phyloP scores from a whole-genome alignment of 495 filamentous ascomycete species.

The Penicillium pancosmium region DNA sequence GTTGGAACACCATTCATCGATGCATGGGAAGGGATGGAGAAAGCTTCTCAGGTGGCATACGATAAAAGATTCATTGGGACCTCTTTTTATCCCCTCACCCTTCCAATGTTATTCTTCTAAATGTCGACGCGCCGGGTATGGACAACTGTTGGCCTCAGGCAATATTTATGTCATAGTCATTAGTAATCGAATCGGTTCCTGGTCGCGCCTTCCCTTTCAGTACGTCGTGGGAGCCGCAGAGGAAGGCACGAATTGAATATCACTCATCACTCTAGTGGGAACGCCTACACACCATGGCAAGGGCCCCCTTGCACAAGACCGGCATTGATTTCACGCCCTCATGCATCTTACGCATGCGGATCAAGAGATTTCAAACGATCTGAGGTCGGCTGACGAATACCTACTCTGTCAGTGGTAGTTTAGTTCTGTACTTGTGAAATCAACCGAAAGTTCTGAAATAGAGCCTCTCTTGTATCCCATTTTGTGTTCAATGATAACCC shows the following conservation, averaged over 20 bases:
- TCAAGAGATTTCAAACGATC: not conserved
- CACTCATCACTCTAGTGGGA: not conserved
- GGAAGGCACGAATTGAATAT: not conserved
- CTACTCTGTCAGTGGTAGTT: slow-evolving; percentile 1
- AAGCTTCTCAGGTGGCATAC: not conserved
- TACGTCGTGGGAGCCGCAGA: not conserved
- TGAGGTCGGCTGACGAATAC: slow-evolving; percentile 4
- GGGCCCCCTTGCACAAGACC: slow-evolving; percentile 7
- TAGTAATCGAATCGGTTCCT: slow-evolving; percentile 10
- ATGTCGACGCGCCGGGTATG: slow-evolving; percentile 1
- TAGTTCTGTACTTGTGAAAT: not conserved
- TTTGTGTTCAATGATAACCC: too few relatives aligned
- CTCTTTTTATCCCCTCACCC: not conserved
- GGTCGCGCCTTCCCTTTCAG: not conserved
- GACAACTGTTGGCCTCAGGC: slow-evolving; percentile 2
- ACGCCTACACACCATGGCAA: not conserved
- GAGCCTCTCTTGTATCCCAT: too few relatives aligned
- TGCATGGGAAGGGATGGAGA: not conserved
- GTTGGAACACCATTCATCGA: not conserved
- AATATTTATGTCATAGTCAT: not conserved
- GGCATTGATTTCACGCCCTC: not conserved
- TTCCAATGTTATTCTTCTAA: not conserved
- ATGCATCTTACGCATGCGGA: not conserved
- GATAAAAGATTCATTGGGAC: not conserved
- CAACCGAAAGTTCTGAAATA: too few relatives aligned